Percentiles rank a stretch among this genome's conserved stretches.
These are phyloP conservation scores for Fusarium poae DNA, from an alignment of 2,329 filamentous ascomycete genomes.

Conservation along the genomic window DNA sequence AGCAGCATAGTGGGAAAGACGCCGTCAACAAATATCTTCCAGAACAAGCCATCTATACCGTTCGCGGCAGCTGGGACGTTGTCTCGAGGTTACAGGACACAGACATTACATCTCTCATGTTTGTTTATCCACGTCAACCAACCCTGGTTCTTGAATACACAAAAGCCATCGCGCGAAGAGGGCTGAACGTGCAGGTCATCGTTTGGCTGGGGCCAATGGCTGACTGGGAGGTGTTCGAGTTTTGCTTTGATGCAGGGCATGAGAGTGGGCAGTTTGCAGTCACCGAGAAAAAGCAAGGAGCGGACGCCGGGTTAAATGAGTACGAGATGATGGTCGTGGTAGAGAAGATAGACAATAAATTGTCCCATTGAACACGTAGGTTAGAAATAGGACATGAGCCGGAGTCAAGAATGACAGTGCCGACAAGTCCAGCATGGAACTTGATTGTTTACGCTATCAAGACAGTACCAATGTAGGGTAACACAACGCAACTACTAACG, in stretches of 20 bases:
- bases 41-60: constrained; percentile 46
- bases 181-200: constrained; percentile 21
- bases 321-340: constrained; percentile 45
- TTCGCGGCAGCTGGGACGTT: constrained; percentile 52
- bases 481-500: not conserved
- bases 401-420: not conserved
- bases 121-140: constrained; percentile 54
- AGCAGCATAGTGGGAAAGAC: constrained; percentile 24
- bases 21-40: constrained; percentile 48
- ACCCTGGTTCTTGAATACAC: constrained; percentile 49
- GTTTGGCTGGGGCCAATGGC: constrained; percentile 48
- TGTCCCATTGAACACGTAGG: not conserved
- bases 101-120: constrained; percentile 47
- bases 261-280: constrained; percentile 17
- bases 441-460: not conserved
- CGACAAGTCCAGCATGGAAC: not conserved
- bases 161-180: constrained; percentile 11
- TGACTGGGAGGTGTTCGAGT: constrained; percentile 46
- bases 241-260: constrained; percentile 31
- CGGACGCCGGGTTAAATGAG: constrained; percentile 37
- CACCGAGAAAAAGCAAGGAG: constrained; percentile 20
- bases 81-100: constrained; percentile 45
- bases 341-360: not conserved
- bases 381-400: not conserved
- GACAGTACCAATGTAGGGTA: not conserved